Percentiles rank a stretch among this genome's conserved stretches.
Evolutionary conservation across 805 yeast species (phyloP).

Genomic region (Pichia eremophila): DNA sequence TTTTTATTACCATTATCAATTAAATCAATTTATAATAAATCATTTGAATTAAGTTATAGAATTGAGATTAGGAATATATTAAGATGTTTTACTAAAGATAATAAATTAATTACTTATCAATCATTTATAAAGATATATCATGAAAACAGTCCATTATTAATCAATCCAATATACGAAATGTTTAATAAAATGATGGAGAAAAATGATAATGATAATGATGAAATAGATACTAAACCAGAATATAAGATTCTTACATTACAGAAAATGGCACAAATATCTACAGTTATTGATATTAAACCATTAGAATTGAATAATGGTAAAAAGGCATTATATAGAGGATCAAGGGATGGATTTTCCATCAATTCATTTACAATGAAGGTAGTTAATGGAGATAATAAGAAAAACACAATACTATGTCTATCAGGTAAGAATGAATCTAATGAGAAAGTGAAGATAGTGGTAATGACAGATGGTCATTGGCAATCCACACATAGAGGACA

Average conservation of each 20-base stretch:
- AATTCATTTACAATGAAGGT: conserved; percentile 75
- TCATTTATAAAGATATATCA: background rate
- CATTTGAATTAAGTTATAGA: conserved; percentile 4
- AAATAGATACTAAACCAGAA: conserved; percentile 3
- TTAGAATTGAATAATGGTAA: conserved; percentile 35
- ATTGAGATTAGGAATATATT: background rate
- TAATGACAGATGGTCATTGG: no score
- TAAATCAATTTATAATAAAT: background rate
- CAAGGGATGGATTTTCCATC: conserved; percentile 79
- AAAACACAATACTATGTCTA: conserved; percentile 54
- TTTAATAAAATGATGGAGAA: background rate
- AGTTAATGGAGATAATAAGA: conserved; percentile 87
- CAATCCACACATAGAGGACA: no score
- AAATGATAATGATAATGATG: no score
- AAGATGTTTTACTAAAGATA: background rate
- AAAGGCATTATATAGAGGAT: conserved; percentile 58
- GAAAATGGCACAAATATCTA: conserved; percentile 29
- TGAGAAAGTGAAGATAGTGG: conserved; percentile 23
- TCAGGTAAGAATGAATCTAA: conserved; percentile 31
- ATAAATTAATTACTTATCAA: background rate
- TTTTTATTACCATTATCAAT: conserved; percentile 8
- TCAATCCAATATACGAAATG: background rate
- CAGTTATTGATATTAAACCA: conserved; percentile 19
- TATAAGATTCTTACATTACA: conserved; percentile 33
- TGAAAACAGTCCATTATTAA: background rate